Evolutionary conservation across 169 alveolate genomes (phyloP).

Genomic region (Theileria luwenshuni): DNA sequence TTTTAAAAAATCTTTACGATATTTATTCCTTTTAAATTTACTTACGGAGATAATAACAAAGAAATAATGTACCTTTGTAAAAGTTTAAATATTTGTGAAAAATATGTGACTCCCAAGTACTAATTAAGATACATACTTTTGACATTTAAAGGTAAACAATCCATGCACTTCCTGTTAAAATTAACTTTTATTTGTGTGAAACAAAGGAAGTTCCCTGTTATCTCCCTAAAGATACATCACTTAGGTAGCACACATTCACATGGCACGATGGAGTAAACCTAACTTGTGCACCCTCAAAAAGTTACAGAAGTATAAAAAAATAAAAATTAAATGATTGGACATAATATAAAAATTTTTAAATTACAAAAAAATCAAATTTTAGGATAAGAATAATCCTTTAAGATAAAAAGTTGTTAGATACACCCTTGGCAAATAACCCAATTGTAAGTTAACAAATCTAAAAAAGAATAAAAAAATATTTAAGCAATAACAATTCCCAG

Average conservation of each 20-base stretch:
- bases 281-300: conserved; percentile 33
- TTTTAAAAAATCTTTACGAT: neutral
- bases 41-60: too few relatives aligned
- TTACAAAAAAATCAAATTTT: neutral
- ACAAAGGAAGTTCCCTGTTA: conserved; percentile 3
- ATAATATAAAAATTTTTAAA: neutral
- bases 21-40: too few relatives aligned
- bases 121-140: conserved; percentile 3
- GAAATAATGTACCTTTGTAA: too few relatives aligned
- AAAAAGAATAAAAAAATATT: too few relatives aligned
- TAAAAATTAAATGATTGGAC: neutral
- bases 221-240: neutral
- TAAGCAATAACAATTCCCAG: neutral
- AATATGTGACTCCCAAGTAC: neutral
- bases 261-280: conserved; percentile 24
- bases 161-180: conserved; percentile 18
- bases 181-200: neutral
- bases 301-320: neutral
- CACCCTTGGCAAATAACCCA: neutral
- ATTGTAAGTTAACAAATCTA: conserved; percentile 6
- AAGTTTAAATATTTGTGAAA: neutral
- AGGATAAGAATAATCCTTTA: too few relatives aligned
- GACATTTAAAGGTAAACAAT: neutral
- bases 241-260: conserved; percentile 33
- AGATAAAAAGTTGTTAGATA: too few relatives aligned